These are phyloP conservation scores for Pinus tabuliformis DNA, from an alignment of 75 land plant genomes.

Conservation along the genomic window DNA sequence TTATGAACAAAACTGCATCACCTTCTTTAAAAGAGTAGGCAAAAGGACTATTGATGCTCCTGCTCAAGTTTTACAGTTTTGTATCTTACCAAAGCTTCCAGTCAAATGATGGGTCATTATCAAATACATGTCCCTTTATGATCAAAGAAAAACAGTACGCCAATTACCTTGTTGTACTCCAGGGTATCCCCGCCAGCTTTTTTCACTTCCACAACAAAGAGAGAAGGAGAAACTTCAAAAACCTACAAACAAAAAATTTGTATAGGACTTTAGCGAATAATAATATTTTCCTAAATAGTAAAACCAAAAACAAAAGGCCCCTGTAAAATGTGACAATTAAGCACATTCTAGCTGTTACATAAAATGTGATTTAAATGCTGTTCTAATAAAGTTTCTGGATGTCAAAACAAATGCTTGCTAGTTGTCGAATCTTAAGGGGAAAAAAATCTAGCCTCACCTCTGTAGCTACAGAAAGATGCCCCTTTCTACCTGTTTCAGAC, in stretches of 20 bases:
- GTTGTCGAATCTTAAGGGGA: background rate
- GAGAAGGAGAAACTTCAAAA: constrained; percentile 39
- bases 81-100: background rate
- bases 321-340: no score
- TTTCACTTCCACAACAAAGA: constrained; percentile 33
- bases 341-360: background rate
- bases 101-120: background rate
- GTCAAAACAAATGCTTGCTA: background rate
- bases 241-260: constrained; percentile 11
- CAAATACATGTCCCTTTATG: background rate
- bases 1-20: background rate
- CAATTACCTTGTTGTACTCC: constrained; percentile 30
- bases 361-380: background rate
- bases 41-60: background rate
- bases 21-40: background rate
- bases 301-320: background rate
- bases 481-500: constrained; percentile 30
- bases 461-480: constrained; percentile 38
- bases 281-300: background rate
- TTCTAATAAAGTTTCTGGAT: background rate
- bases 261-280: background rate
- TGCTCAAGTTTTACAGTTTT: background rate
- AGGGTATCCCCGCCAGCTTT: constrained; percentile 32
- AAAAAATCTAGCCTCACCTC: constrained; percentile 19
- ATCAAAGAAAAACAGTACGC: background rate